Conservation (phyloP, 2,329 filamentous ascomycete species). For the Microdochium nivale region DNA sequence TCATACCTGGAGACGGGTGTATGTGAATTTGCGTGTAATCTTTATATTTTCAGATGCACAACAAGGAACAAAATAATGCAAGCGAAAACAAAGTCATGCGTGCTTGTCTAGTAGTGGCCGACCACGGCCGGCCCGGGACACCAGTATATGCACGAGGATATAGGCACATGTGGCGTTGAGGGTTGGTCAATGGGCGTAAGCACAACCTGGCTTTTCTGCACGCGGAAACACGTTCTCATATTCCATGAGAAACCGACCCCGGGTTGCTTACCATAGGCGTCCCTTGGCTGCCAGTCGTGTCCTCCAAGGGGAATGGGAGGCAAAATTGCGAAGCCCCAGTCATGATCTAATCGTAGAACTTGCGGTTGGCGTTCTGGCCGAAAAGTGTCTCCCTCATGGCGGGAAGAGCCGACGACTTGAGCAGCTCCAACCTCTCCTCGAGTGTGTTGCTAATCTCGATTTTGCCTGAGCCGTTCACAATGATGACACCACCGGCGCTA, state of each 20-base stretch:
- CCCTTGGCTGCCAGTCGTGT: no score
- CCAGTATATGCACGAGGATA: conserved; percentile 4
- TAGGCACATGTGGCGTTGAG: neutral
- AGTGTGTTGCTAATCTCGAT: conserved; percentile 99
- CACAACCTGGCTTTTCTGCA: no score
- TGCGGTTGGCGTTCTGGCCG: conserved; percentile 90
- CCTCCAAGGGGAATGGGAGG: no score
- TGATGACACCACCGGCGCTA: conserved; percentile 75
- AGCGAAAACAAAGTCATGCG: neutral
- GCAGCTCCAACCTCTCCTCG: conserved; percentile 77
- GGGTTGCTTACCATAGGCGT: no score
- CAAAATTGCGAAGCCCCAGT: no score
- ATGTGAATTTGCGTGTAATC: neutral
- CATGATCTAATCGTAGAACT: conserved; percentile 70
- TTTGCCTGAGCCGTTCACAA: conserved; percentile 79
- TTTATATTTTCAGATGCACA: neutral
- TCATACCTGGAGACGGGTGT: neutral
- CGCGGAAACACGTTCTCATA: no score
- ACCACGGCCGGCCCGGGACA: neutral
- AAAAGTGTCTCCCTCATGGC: conserved; percentile 81
- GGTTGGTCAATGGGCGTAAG: no score
- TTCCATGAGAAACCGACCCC: no score
- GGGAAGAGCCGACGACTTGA: conserved; percentile 79
- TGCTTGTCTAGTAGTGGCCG: neutral
- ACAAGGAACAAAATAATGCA: neutral